These are phyloP conservation scores for Jacaranda mimosifolia DNA, from an alignment of 257 asterid species.

Conservation along the genomic window DNA sequence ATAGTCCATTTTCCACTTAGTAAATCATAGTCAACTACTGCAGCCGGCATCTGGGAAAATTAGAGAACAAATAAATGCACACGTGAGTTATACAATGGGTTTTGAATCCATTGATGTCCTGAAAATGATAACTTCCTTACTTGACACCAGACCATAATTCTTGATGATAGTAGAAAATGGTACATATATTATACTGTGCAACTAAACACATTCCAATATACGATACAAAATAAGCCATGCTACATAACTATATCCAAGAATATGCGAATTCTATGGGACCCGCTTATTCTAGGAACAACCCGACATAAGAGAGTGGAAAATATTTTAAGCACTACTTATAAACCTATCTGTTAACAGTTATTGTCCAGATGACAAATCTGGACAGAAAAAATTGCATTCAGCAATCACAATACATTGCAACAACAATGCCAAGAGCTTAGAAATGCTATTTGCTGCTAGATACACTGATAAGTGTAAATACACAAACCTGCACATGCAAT, in stretches of 20 bases:
- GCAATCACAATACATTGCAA: neutral
- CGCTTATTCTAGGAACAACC: conserved; percentile 21
- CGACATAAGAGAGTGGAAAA: neutral
- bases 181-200: conserved; percentile 19
- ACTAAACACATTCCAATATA: conserved; percentile 7
- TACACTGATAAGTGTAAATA: neutral
- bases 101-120: neutral
- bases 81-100: neutral
- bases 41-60: conserved; percentile 90
- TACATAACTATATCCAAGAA: neutral
- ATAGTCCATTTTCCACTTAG: conserved; percentile 78
- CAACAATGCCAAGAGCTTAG: neutral
- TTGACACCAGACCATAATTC: neutral
- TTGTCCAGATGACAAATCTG: neutral
- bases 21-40: conserved; percentile 87
- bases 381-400: neutral
- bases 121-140: neutral
- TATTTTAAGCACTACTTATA: neutral
- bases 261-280: neutral
- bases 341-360: neutral
- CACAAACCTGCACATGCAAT: neutral
- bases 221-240: neutral
- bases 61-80: conserved; percentile 27
- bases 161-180: conserved; percentile 1
- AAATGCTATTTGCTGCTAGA: neutral